phyloP scores from a whole-genome alignment of 257 asterid species.

The Sherardia arvensis region DNA sequence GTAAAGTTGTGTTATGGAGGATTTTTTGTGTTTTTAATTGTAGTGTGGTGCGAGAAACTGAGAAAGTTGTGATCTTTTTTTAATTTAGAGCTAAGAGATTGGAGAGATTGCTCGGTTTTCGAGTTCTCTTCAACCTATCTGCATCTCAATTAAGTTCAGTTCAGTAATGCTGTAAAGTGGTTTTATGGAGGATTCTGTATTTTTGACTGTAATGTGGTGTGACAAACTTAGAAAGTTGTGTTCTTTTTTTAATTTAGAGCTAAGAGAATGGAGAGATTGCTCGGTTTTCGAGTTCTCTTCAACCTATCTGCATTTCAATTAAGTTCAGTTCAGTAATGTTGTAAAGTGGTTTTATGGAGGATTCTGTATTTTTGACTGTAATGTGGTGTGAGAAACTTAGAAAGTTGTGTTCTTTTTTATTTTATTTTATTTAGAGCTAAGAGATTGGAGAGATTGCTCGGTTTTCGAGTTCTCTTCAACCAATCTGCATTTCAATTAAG shows the following conservation, averaged over 20 bases:
- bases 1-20: background rate
- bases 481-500: no score
- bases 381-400: slow-evolving; percentile 9
- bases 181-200: background rate
- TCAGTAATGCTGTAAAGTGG: background rate
- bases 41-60: slow-evolving; percentile 9
- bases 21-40: background rate
- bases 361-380: background rate
- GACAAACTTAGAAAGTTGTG: slow-evolving; percentile 16
- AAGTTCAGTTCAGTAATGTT: background rate
- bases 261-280: slow-evolving; percentile 79
- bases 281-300: no score
- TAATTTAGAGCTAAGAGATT: slow-evolving; percentile 71
- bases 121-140: no score
- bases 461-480: no score
- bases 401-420: slow-evolving; percentile 14
- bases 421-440: slow-evolving; percentile 63
- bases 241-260: slow-evolving; percentile 49
- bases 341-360: background rate
- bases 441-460: slow-evolving; percentile 80
- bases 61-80: slow-evolving; percentile 11
- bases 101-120: slow-evolving; percentile 50
- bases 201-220: background rate
- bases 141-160: background rate
- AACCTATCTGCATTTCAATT: background rate